Base-by-base conservation (phyloP, 164 flowering plant species). In the Amborella trichopoda region DNA sequence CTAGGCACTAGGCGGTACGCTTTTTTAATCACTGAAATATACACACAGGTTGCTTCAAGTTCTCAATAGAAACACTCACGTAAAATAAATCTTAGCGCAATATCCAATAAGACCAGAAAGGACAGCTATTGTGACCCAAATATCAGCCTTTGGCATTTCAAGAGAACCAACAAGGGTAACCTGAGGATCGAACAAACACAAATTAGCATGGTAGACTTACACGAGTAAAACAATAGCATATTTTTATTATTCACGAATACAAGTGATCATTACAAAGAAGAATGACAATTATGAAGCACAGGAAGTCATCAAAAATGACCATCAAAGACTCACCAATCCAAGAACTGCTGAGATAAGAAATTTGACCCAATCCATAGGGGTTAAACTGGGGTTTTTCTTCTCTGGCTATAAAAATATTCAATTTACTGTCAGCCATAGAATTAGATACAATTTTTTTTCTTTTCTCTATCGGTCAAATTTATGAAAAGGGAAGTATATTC, bases 361-460 rank as follows among this genome's bases (percentile, higher is more conserved):
- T 54, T 71, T 73, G 63, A 88, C 95, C 99, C 99, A 91, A 65
- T 91, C 99, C 89, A 84, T 77, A 23, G 96, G 99, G 42, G 94
- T 91, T 61, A 89, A 72, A 48, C 95, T 77, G 10, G 99, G 99
- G 62, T 84, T 87, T 70, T 77, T 84, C 84, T 90, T 90, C 64
- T 83, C 98, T 28, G 98, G 98, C 98, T 90, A 58, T 58, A 41
- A 28, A 45, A 42, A 14, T 23, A 20, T 48, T 38, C 40, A 51
- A 26, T 22, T 32, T 43, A 60, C 13, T 19, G 21, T 8, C 55
- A 48, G 39, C 28, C 4, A 26, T 23, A 16, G 16, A 30, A 53
- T 17, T 1, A 38, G 46, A 17, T 22, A 43, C 8, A 44, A 27
- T 54, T 22, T 30, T 23, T 3, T 18, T 19, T 6, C n/a, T n/a